Base-by-base conservation (phyloP, 305 asterid genomes). In the Ilex paraguariensis region DNA sequence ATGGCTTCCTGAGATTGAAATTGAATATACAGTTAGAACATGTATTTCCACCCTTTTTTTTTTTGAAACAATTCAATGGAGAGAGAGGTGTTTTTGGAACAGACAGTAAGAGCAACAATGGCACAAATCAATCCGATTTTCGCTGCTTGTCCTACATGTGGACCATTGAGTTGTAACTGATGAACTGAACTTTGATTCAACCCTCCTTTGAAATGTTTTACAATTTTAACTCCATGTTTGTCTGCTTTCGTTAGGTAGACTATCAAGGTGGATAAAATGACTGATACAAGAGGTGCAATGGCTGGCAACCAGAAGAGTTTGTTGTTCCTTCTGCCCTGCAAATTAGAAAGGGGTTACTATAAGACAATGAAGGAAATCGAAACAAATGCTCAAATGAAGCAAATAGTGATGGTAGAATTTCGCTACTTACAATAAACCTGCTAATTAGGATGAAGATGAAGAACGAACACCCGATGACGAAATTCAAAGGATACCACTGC, bases 251-350 rank as follows among this genome's bases (percentile, higher is more conserved):
- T 68, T 53, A 68, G 54, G 63, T 40, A 62, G 3, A 68, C 73
- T 6, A 68, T 7, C 10, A 62, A 11, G 15, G 68, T 68, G 15
- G 68, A 54, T 17, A 68, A 13, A 7, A 70, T 53, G 31, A 70
- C 71, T 3, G 75, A 70, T 17, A 56, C 2, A n/a, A 70, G 13
- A 15, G 75, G 75, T 14, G 70, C 75, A 48, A 48, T 65, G 12
- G 75, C 75, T 15, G 75, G 56, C 51, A 70, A 46, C 71, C 70
- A 70, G 46, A 70, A 70, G 11, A 70, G 61, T 54, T 70, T 70
- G 57, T 49, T 66, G 61, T 65, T 55, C 60, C 59, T 70, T 60
- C 60, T 60, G 31, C 66, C 70, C 75, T 70, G 31, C 6, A 56
- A 14, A 12, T 15, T 54, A 21, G 28, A 21, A 1, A 54, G 9